Conservation (phyloP, 768 basidiomycete genomes). For the Tylopilus balloui region DNA sequence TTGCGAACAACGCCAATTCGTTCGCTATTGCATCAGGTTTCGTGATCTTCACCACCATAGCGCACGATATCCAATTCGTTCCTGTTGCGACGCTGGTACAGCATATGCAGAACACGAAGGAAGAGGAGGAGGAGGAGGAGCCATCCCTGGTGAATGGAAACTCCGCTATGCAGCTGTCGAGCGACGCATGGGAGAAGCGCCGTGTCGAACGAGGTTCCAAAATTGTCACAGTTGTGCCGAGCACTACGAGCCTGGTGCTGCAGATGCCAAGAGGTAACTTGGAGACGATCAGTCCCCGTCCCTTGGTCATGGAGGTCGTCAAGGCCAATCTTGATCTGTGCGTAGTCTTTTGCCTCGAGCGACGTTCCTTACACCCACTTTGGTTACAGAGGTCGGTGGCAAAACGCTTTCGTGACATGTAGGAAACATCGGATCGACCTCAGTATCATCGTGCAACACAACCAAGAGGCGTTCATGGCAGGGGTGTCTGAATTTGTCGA, state of each 20-base stretch:
- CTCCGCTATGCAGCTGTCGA: slow-evolving; percentile 3
- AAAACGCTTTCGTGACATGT: slow-evolving; percentile 86
- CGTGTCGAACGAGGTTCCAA: slow-evolving; percentile 86
- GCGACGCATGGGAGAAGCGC: slow-evolving; percentile 58
- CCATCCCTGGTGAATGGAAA: slow-evolving; percentile 28
- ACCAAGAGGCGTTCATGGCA: slow-evolving; percentile 61
- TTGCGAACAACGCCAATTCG: slow-evolving; percentile 62
- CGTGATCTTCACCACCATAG: slow-evolving; percentile 77
- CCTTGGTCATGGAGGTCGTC: slow-evolving; percentile 84
- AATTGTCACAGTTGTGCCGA: slow-evolving; percentile 86
- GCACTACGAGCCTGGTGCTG: slow-evolving; percentile 81
- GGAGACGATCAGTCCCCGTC: slow-evolving; percentile 91
- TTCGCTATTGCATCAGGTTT: slow-evolving; percentile 71
- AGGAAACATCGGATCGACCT: slow-evolving; percentile 92
- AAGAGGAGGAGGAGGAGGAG: slow-evolving; percentile 6
- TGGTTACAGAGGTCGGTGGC: slow-evolving; percentile 59
- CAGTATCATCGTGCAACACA: slow-evolving; percentile 80
- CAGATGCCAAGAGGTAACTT: slow-evolving; percentile 98
- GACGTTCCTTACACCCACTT: not conserved
- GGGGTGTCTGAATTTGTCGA: slow-evolving; percentile 66
- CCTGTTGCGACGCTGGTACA: slow-evolving; percentile 33
- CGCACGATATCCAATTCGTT: slow-evolving; percentile 77
- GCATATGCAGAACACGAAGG: not conserved
- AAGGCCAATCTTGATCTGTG: slow-evolving; percentile 67
- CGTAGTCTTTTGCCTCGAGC: not conserved